Conservation (phyloP, 2,329 filamentous ascomycete species). For the Knoxdaviesia proteae region DNA sequence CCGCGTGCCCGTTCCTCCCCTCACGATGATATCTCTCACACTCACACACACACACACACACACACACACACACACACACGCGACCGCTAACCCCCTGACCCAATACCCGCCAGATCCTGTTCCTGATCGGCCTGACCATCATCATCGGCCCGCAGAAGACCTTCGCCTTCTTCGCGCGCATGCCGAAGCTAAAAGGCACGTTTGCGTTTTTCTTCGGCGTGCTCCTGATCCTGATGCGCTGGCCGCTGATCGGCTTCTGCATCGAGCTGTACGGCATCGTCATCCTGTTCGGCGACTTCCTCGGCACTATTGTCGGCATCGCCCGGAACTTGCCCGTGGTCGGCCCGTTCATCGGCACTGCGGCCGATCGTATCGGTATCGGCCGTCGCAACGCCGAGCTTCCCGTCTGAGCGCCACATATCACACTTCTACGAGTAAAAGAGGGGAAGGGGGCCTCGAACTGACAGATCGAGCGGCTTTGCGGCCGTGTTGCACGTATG, state of each 20-base stretch:
- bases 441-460: too few relatives aligned
- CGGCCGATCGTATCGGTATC: conserved; percentile 49
- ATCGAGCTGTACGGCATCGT: conserved; percentile 87
- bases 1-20: conserved; percentile 3
- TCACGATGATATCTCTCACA: background rate
- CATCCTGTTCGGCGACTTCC: conserved; percentile 86
- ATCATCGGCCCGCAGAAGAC: conserved; percentile 91
- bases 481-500: too few relatives aligned
- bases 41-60: background rate
- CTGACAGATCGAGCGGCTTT: too few relatives aligned
- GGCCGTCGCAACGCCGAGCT: conserved; percentile 55
- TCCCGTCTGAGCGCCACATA: conserved; percentile 36
- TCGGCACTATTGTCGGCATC: conserved; percentile 79
- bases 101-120: conserved; percentile 52
- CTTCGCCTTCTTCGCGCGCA: conserved; percentile 78
- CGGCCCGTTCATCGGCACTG: conserved; percentile 63
- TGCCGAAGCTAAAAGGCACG: conserved; percentile 81
- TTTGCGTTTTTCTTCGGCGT: conserved; percentile 73
- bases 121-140: conserved; percentile 86
- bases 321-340: conserved; percentile 67
- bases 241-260: conserved; percentile 78
- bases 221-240: conserved; percentile 65
- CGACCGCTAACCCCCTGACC: conserved; percentile 4
- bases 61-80: conserved; percentile 2
- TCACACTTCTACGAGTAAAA: too few relatives aligned